Evolutionary conservation across 2,329 filamentous ascomycete species (phyloP).

Genomic region (Aciculosporium take): DNA sequence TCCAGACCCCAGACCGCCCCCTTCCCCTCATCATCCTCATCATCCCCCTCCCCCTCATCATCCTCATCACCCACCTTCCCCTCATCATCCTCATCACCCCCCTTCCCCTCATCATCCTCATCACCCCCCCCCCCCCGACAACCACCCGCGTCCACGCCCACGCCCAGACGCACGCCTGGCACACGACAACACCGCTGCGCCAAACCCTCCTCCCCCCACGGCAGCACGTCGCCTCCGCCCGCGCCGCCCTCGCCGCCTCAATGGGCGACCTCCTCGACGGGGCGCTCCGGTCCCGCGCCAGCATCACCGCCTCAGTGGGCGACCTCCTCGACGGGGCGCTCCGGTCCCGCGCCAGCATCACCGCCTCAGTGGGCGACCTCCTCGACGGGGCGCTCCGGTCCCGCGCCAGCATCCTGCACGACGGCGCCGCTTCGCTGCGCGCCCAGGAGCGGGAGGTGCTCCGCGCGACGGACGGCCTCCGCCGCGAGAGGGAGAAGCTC

Average conservation of each 20-base stretch:
- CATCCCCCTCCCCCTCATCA: too few species aligned
- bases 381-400: slow-evolving; percentile 54
- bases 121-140: neutral
- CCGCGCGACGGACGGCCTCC: slow-evolving; percentile 44
- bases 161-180: neutral
- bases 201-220: slow-evolving; percentile 26
- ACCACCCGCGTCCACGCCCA: slow-evolving; percentile 6
- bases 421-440: slow-evolving; percentile 49
- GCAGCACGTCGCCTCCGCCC: slow-evolving; percentile 40
- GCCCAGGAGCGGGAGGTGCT: slow-evolving; percentile 53
- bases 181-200: slow-evolving; percentile 9
- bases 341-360: slow-evolving; percentile 43
- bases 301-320: too few species aligned
- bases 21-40: neutral
- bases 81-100: neutral
- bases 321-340: slow-evolving; percentile 57
- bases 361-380: slow-evolving; percentile 53
- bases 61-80: neutral
- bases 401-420: slow-evolving; percentile 55
- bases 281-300: slow-evolving; percentile 52
- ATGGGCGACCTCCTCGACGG: slow-evolving; percentile 57
- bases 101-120: neutral
- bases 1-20: neutral
- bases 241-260: slow-evolving; percentile 43
- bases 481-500: slow-evolving; percentile 51